Percentiles rank a stretch among this genome's conserved stretches.
Evolutionary conservation across 139 green algal species (phyloP).

Genomic region (Chlorella vulgaris): DNA sequence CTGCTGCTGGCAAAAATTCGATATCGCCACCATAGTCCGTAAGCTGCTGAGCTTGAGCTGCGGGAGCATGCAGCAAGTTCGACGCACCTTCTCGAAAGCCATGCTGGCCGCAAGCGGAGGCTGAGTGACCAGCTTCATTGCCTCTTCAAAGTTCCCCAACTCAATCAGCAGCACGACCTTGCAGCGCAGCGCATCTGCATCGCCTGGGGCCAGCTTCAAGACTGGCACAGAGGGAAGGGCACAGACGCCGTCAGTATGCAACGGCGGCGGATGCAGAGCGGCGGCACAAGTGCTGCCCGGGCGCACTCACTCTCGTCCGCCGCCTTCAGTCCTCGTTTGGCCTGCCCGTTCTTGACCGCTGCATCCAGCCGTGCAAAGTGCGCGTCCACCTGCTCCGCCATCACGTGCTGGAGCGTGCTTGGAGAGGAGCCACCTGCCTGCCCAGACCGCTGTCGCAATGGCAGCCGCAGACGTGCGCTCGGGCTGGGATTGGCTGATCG

Average conservation of each 20-base stretch:
- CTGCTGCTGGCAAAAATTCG: too few species aligned
- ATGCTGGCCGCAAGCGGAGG: conserved; percentile 35
- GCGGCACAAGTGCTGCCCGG: background rate
- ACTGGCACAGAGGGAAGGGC: conserved; percentile 62
- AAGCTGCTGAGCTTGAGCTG: too few species aligned
- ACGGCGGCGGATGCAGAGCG: background rate
- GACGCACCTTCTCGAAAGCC: conserved; percentile 75
- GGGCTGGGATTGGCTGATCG: too few species aligned
- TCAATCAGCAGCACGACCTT: conserved; percentile 76
- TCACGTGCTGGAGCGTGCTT: background rate
- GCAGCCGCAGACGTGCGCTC: too few species aligned
- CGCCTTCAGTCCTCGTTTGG: conserved; percentile 67
- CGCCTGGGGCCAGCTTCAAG: conserved; percentile 60
- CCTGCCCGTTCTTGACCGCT: conserved; percentile 56
- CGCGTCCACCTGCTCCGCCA: conserved; percentile 40
- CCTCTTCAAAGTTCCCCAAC: conserved; percentile 59
- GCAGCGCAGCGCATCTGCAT: conserved; percentile 72
- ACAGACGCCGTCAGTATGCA: background rate
- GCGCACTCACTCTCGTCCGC: conserved; percentile 70
- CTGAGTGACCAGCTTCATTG: conserved; percentile 46
- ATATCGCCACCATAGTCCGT: too few species aligned
- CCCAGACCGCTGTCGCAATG: too few species aligned
- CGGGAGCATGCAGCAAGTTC: too few species aligned
- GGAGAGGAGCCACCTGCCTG: too few species aligned
- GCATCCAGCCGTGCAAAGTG: conserved; percentile 63